Base-by-base conservation (phyloP, 169 alveolate genomes). In the Plasmodium sp. region DNA sequence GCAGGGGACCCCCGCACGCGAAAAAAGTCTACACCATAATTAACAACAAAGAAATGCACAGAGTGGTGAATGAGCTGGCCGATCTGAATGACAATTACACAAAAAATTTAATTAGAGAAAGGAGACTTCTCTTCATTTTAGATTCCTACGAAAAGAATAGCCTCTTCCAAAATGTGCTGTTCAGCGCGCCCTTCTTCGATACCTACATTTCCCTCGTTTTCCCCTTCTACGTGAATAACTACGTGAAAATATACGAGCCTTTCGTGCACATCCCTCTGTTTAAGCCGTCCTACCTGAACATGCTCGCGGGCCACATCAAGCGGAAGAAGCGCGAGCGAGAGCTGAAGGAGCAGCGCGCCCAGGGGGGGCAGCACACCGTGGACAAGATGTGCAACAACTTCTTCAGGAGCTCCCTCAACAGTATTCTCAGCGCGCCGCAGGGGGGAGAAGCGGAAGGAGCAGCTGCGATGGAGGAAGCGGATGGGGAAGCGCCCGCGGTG, bases 361-460 rank as follows among this genome's bases (percentile, higher is more conserved):
- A 18, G 67, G 16, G 22, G 0, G 7, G n/a, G 0, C 71, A 77
- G 31, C 94, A 90, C 72, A 90, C 94, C 51, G 94, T 90, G 6
- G 94, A 90, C 43, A 90, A 81, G 7, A 41, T 90, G 73, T 90
- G 94, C 36, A 90, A 90, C 43, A 90, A 79, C 31, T 90, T 90
- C 67, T 90, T 90, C 83, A 90, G 83, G 83, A 81, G 83, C n/a
- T 90, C 94, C 27, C 74, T 90, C 6, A 81, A 80, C 54, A 80
- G 51, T 58, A 90, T 90, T 7, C 83, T 90, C 22, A 14, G 67
- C 71, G 58, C 72, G 36, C 41, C 7, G n/a, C 31, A 74, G 41
- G 90, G 79, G 34, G 48, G 77, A 54, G 22, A 5, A 27, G 43
- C 14, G 1, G 31, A 39, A 10, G 33, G 56, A 31, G 5, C 39